A percentile compares a stretch with the other conserved stretches of the same genome.
phyloP scores from a whole-genome alignment of 768 basidiomycete species.

The Russula foetens region DNA sequence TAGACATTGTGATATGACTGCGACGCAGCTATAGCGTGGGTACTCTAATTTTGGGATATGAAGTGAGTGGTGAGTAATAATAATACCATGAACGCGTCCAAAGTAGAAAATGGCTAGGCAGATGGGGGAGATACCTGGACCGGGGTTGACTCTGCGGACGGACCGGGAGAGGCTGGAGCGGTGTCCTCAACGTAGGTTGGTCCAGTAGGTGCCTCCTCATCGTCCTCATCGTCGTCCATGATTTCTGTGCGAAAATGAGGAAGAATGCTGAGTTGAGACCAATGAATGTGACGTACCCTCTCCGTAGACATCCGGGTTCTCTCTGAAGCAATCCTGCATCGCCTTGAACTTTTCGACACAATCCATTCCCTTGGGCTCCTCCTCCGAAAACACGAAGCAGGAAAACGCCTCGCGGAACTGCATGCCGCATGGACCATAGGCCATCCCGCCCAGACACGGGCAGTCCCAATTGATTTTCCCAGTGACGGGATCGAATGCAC shows the following conservation, averaged over 20 bases:
- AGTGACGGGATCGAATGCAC: conserved; percentile 90
- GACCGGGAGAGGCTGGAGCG: background rate
- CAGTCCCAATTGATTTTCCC: conserved; percentile 99
- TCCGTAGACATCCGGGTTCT: conserved; percentile 92
- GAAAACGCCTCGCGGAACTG: conserved; percentile 95
- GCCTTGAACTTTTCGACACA: conserved; percentile 96
- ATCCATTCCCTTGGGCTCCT: conserved; percentile 95
- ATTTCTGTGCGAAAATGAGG: conserved; percentile 11
- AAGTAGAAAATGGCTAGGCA: background rate
- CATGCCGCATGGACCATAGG: conserved; percentile 89
- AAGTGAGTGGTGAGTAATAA: conserved; percentile 20
- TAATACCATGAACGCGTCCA: conserved; percentile 6
- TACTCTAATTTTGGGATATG: conserved; percentile 18
- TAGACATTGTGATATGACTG: conserved; percentile 5
- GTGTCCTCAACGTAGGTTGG: background rate
- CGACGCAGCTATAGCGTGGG: conserved; percentile 3
- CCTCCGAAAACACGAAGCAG: conserved; percentile 91
- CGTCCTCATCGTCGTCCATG: conserved; percentile 16
- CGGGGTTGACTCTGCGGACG: background rate
- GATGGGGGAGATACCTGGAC: background rate
- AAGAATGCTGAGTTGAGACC: background rate
- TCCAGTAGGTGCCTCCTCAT: conserved; percentile 4
- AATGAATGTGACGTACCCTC: conserved; percentile 53
- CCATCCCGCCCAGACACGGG: conserved; percentile 98
- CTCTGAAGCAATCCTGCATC: conserved; percentile 97